A percentile compares a stretch with the other conserved stretches of the same genome.
Conservation (phyloP, 441 rosid genomes). For the Omphalea diandra region DNA sequence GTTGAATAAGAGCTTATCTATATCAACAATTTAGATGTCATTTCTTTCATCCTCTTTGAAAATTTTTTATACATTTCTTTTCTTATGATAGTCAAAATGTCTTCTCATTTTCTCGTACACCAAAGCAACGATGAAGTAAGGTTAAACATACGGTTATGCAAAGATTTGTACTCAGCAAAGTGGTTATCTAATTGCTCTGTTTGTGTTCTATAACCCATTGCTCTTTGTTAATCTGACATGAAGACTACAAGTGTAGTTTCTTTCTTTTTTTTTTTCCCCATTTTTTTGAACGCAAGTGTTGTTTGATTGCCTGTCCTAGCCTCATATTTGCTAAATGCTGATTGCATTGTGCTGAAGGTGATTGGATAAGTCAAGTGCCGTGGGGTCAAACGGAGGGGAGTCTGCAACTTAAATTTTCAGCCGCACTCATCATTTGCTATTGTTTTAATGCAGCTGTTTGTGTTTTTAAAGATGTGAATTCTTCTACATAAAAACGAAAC, state of each 20-base stretch:
- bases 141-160: neutral
- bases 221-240: neutral
- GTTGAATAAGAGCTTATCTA: conserved; percentile 28
- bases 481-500: too few relatives aligned
- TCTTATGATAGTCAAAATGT: neutral
- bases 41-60: neutral
- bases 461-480: neutral
- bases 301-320: neutral
- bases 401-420: neutral
- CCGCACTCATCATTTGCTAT: neutral
- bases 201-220: neutral
- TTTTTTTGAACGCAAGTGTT: too few relatives aligned
- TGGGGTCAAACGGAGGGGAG: neutral
- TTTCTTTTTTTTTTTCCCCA: too few relatives aligned
- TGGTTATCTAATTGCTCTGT: too few relatives aligned
- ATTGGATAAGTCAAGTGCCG: neutral
- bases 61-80: neutral
- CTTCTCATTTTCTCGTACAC: neutral
- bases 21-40: conserved; percentile 5
- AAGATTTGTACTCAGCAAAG: neutral
- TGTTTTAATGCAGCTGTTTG: neutral
- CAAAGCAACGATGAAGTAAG: neutral
- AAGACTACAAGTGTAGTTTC: neutral
- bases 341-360: neutral
- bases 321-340: neutral